A percentile compares a stretch with the other conserved stretches of the same genome.
Evolutionary conservation across 768 basidiomycete genomes (phyloP).

Genomic region (Lactarius vividus): DNA sequence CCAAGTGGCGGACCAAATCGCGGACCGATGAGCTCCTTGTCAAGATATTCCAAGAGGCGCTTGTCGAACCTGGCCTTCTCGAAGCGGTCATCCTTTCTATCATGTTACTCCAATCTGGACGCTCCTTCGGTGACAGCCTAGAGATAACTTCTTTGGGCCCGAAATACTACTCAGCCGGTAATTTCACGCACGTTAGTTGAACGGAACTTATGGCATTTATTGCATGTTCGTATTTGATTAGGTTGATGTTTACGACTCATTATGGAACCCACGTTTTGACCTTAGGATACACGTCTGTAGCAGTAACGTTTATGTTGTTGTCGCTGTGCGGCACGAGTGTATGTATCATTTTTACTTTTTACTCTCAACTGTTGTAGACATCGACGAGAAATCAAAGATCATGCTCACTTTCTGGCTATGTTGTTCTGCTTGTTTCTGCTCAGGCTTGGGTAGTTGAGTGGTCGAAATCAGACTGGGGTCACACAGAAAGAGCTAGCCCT

Average conservation of each 20-base stretch:
- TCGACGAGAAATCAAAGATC: not conserved
- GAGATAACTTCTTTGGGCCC: not conserved
- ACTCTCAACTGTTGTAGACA: not conserved
- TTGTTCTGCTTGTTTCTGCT: not conserved
- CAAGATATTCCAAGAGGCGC: constrained; percentile 18
- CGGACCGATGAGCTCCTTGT: constrained; percentile 8
- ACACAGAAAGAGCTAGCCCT: too few relatives aligned
- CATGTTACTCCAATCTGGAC: constrained; percentile 13
- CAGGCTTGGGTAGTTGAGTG: not conserved
- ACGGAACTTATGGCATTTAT: not conserved
- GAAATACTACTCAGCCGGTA: not conserved
- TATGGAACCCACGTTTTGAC: not conserved
- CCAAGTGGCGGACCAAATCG: constrained; percentile 17
- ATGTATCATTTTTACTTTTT: not conserved
- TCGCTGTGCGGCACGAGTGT: not conserved
- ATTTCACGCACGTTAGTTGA: not conserved
- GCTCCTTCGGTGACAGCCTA: constrained; percentile 4
- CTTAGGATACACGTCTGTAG: not conserved
- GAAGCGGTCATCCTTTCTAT: constrained; percentile 19
- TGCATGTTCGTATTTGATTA: not conserved
- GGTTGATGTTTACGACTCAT: not conserved
- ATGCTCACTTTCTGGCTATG: not conserved
- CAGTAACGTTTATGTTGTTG: not conserved
- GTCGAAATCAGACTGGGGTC: not conserved
- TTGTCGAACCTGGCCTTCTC: constrained; percentile 13